Conservation (phyloP, 371 early-diverging fungal species). For the Mucor circinelloides region DNA sequence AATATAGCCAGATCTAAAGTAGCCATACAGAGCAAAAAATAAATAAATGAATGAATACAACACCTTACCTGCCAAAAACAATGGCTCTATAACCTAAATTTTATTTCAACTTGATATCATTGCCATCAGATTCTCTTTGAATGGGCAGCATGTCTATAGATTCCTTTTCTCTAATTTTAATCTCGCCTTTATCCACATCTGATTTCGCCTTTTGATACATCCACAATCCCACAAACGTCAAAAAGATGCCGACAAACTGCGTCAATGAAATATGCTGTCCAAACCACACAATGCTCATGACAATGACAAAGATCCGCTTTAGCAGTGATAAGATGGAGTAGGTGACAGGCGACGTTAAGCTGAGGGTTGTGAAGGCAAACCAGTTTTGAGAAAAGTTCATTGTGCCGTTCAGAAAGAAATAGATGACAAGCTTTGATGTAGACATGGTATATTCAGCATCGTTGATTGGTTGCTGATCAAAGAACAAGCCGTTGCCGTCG, state of each 20-base stretch:
- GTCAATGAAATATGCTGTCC: conserved; percentile 65
- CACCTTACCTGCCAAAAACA: not conserved
- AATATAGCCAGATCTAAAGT: not conserved
- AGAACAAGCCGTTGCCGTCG: conserved; percentile 50
- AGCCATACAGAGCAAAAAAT: not conserved
- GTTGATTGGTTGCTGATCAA: not conserved
- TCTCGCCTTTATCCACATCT: conserved; percentile 47
- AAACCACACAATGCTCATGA: conserved; percentile 81
- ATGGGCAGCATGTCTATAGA: not conserved
- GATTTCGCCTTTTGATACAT: conserved; percentile 80
- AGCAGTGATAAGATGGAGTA: conserved; percentile 85
- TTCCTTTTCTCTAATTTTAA: not conserved
- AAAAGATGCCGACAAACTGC: conserved; percentile 75
- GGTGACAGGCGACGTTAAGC: conserved; percentile 80
- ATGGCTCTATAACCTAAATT: not conserved
- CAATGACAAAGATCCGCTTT: conserved; percentile 89
- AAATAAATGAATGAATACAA: too few relatives aligned
- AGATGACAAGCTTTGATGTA: conserved; percentile 28
- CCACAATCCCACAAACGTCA: conserved; percentile 84
- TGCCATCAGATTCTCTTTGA: not conserved
- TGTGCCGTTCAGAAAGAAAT: conserved; percentile 75
- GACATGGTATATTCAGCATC: not conserved
- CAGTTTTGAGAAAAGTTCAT: conserved; percentile 79
- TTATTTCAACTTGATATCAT: not conserved
- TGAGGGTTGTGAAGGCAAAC: conserved; percentile 78